Conservation (phyloP, 1,139 yeast genomes). For the Yamadazyma triangularis region DNA sequence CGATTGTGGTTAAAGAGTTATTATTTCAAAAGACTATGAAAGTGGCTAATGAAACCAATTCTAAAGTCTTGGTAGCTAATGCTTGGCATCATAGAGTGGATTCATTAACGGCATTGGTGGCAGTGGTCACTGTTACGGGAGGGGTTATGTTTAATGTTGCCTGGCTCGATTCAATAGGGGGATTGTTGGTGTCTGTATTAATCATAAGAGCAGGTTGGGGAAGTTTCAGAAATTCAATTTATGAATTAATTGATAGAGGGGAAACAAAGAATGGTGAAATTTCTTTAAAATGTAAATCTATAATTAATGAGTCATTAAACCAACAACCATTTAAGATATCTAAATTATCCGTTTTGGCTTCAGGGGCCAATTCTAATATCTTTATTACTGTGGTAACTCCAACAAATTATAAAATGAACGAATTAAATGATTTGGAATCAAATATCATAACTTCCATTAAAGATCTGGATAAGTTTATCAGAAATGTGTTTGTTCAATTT, state of each 20-base stretch:
- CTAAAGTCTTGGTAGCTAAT: constrained; percentile 88
- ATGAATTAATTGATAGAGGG: constrained; percentile 69
- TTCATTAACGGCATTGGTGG: constrained; percentile 86
- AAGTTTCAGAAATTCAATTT: constrained; percentile 64
- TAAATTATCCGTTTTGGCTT: constrained; percentile 53
- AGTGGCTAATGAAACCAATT: constrained; percentile 71
- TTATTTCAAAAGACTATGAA: constrained; percentile 76
- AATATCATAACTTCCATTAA: constrained; percentile 21
- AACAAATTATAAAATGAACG: constrained; percentile 14
- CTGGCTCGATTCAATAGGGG: constrained; percentile 92
- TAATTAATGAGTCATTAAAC: constrained; percentile 18
- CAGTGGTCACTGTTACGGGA: constrained; percentile 80
- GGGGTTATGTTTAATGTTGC: constrained; percentile 73
- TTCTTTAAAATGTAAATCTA: constrained; percentile 22
- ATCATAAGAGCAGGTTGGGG: constrained; percentile 82
- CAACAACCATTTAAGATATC: constrained; percentile 28
- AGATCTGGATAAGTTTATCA: constrained; percentile 29
- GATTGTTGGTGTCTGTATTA: constrained; percentile 73
- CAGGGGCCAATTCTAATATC: constrained; percentile 65
- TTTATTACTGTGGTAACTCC: constrained; percentile 18
- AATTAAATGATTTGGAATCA: constrained; percentile 25
- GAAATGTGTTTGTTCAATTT: constrained; percentile 24
- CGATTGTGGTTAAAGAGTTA: constrained; percentile 82
- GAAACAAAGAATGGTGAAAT: constrained; percentile 27
- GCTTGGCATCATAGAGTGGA: constrained; percentile 99